These are phyloP conservation scores for Suaeda aralocaspica DNA, from an alignment of 148 eudicot genomes.

Conservation along the genomic window DNA sequence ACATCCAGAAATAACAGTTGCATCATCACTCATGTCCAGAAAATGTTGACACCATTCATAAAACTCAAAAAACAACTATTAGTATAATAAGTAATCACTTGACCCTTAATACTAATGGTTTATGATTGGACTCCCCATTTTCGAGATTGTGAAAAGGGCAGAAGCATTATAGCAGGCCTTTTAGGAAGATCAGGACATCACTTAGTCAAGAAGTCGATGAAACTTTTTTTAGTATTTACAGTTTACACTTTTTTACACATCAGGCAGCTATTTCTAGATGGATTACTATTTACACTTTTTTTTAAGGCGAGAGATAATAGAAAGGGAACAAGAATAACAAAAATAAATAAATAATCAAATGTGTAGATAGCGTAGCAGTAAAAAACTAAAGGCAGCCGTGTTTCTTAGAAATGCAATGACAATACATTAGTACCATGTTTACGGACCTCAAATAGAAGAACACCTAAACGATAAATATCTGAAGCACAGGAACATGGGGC, in stretches of 20 bases:
- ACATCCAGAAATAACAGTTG: background rate
- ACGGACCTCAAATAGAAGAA: slow-evolving; percentile 93
- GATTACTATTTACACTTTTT: background rate
- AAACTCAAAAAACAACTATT: no score
- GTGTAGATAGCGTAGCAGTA: slow-evolving; percentile 7
- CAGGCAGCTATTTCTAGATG: slow-evolving; percentile 7
- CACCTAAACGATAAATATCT: slow-evolving; percentile 84
- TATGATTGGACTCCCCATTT: background rate
- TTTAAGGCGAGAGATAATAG: background rate
- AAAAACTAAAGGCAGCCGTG: slow-evolving; percentile 17
- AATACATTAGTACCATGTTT: slow-evolving; percentile 25
- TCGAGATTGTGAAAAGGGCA: background rate
- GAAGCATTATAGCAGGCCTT: no score
- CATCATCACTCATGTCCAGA: background rate
- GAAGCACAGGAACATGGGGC: slow-evolving; percentile 81
- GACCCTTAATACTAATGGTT: background rate
- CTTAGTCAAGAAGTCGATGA: background rate
- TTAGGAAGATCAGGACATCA: background rate
- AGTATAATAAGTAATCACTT: background rate
- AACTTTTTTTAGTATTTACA: no score
- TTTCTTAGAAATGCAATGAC: slow-evolving; percentile 15
- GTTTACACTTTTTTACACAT: no score
- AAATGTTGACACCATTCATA: background rate
- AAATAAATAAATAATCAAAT: background rate
- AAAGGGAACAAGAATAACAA: background rate